These are phyloP conservation scores for Eimeria mitis DNA, from an alignment of 169 alveolate genomes.

Conservation along the genomic window DNA sequence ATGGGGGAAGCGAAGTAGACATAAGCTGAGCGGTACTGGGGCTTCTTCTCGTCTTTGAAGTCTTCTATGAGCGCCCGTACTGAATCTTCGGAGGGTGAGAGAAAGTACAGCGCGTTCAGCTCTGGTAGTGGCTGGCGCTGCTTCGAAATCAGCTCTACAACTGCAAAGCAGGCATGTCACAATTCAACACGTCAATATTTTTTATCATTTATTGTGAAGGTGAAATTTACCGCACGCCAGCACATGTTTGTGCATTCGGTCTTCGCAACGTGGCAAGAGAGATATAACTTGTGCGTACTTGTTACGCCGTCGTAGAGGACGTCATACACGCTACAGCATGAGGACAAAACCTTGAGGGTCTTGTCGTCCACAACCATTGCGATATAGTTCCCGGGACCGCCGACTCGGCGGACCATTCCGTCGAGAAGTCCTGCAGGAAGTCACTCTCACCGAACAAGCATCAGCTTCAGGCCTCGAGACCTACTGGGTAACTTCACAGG, in stretches of 20 bases:
- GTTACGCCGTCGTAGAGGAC: slow-evolving; percentile 81
- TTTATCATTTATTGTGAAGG: not conserved
- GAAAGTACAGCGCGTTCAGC: slow-evolving; percentile 80
- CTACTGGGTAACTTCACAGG: not conserved
- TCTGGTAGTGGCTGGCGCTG: slow-evolving; percentile 84
- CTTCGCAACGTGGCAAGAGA: not conserved
- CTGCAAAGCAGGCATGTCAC: slow-evolving; percentile 7
- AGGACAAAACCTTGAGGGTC: slow-evolving; percentile 71
- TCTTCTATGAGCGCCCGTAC: slow-evolving; percentile 67
- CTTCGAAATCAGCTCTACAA: slow-evolving; percentile 73
- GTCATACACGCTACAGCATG: slow-evolving; percentile 77
- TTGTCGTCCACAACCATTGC: slow-evolving; percentile 82
- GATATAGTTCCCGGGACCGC: slow-evolving; percentile 74
- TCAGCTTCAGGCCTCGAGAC: not conserved
- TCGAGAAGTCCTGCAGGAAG: slow-evolving; percentile 74
- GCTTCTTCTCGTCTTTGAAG: slow-evolving; percentile 65
- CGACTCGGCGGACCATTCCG: slow-evolving; percentile 80
- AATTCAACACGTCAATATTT: not conserved
- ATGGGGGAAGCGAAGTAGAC: slow-evolving; percentile 63
- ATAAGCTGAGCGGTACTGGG: slow-evolving; percentile 80
- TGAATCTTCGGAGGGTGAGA: slow-evolving; percentile 72
- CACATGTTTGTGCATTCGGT: not conserved
- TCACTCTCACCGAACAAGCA: not conserved
- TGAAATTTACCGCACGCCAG: not conserved
- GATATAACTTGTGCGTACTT: slow-evolving; percentile 14